phyloP scores from a whole-genome alignment of 257 asterid genomes.

The Galeopsis tetrahit region DNA sequence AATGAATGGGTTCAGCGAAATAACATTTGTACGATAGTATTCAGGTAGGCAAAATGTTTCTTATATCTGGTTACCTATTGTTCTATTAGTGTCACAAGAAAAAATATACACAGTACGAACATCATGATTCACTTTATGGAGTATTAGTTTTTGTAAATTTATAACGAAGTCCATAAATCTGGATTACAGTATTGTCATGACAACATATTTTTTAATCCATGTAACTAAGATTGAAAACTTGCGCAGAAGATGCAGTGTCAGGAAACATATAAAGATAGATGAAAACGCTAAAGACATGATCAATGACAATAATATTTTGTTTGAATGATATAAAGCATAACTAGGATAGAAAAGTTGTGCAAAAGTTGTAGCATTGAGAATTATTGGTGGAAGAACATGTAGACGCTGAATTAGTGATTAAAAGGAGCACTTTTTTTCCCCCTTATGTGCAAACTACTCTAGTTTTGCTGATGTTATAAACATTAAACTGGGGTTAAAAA shows the following conservation, averaged over 20 bases:
- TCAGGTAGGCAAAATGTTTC: neutral
- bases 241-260: neutral
- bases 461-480: neutral
- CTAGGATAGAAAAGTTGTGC: neutral
- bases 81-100: neutral
- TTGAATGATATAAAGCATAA: neutral
- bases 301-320: neutral
- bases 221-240: neutral
- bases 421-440: neutral
- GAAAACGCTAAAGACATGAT: neutral
- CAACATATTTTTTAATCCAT: neutral
- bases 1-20: neutral
- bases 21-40: conserved; percentile 7
- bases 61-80: conserved; percentile 2
- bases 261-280: neutral
- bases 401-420: neutral
- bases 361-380: neutral
- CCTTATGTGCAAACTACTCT: neutral
- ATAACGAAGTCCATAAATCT: neutral
- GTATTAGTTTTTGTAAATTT: neutral
- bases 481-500: neutral
- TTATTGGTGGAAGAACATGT: neutral
- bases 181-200: neutral
- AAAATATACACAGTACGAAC: neutral
- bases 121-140: neutral